These are phyloP conservation scores for Pulveroboletus sp. DNA, from an alignment of 768 basidiomycete genomes.

Conservation along the genomic window DNA sequence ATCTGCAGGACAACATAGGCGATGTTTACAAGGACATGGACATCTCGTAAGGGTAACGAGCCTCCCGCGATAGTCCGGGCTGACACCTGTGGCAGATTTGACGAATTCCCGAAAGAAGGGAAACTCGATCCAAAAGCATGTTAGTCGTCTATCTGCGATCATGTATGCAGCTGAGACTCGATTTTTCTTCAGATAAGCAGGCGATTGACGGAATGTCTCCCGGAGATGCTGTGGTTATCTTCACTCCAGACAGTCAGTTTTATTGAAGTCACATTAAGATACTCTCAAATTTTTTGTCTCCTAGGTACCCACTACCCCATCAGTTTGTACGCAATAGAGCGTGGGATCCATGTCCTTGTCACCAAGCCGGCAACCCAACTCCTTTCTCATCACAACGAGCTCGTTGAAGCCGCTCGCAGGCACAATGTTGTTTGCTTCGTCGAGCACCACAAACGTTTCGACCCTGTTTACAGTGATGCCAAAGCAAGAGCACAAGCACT, in stretches of 20 bases:
- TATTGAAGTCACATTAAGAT: background rate
- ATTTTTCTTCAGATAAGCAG: constrained; percentile 55
- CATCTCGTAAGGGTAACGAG: constrained; percentile 50
- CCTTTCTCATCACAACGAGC: constrained; percentile 73
- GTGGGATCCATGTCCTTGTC: constrained; percentile 81
- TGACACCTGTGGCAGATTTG: constrained; percentile 48
- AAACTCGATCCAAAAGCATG: constrained; percentile 76
- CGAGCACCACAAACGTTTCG: constrained; percentile 92
- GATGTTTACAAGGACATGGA: constrained; percentile 86
- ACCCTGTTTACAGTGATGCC: constrained; percentile 92
- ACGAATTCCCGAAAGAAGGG: constrained; percentile 70
- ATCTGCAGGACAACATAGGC: constrained; percentile 79
- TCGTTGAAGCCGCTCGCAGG: constrained; percentile 72
- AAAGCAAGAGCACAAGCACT: constrained; percentile 68
- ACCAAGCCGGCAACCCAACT: constrained; percentile 92
- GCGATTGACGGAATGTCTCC: constrained; percentile 75
- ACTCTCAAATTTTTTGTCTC: background rate
- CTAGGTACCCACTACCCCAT: constrained; percentile 82
- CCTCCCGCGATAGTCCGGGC: background rate
- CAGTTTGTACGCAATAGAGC: constrained; percentile 81
- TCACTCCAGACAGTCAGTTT: constrained; percentile 81
- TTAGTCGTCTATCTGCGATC: constrained; percentile 37
- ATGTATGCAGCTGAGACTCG: constrained; percentile 2
- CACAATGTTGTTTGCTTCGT: constrained; percentile 86
- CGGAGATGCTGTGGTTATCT: constrained; percentile 88